Conservation (phyloP, 495 filamentous ascomycete species). For the Hypomontagnella monticulosa region DNA sequence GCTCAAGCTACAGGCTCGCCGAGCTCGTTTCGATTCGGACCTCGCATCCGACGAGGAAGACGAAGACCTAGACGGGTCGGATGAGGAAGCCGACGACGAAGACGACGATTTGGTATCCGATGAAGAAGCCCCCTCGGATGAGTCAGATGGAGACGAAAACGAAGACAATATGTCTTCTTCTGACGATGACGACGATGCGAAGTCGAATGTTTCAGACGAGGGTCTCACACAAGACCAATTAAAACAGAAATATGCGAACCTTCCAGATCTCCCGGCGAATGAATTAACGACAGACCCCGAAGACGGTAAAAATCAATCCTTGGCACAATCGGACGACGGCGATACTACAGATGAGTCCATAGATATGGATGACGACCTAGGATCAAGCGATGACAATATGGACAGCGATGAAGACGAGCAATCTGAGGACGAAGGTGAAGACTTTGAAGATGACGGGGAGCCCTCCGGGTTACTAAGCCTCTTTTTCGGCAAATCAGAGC, state of each 20-base stretch:
- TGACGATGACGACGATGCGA: slow-evolving; percentile 66
- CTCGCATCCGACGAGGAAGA: slow-evolving; percentile 66
- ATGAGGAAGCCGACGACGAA: slow-evolving; percentile 61
- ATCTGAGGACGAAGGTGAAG: slow-evolving; percentile 59
- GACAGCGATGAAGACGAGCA: slow-evolving; percentile 55
- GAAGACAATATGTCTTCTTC: slow-evolving; percentile 79
- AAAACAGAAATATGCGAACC: slow-evolving; percentile 76
- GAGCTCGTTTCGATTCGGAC: slow-evolving; percentile 55
- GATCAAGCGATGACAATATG: slow-evolving; percentile 69
- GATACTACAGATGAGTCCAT: slow-evolving; percentile 81
- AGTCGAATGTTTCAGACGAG: slow-evolving; percentile 72
- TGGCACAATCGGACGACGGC: slow-evolving; percentile 66
- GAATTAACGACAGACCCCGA: slow-evolving; percentile 36
- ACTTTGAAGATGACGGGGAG: slow-evolving; percentile 61
- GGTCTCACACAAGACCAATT: slow-evolving; percentile 82
- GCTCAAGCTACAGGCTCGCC: slow-evolving; percentile 63
- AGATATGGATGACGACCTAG: slow-evolving; percentile 89
- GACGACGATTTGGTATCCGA: slow-evolving; percentile 67
- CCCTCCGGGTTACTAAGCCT: slow-evolving; percentile 74
- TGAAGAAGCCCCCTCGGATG: slow-evolving; percentile 58
- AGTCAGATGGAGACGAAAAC: slow-evolving; percentile 48
- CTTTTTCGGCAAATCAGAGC: slow-evolving; percentile 61
- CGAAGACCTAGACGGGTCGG: slow-evolving; percentile 52
- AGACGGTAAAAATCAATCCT: slow-evolving; percentile 43
- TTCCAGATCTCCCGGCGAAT: slow-evolving; percentile 55